Evolutionary conservation across 2,329 filamentous ascomycete species (phyloP), one percentile per base, ranked within the genome.

Genomic region (Clarireedia hainanense): DNA sequence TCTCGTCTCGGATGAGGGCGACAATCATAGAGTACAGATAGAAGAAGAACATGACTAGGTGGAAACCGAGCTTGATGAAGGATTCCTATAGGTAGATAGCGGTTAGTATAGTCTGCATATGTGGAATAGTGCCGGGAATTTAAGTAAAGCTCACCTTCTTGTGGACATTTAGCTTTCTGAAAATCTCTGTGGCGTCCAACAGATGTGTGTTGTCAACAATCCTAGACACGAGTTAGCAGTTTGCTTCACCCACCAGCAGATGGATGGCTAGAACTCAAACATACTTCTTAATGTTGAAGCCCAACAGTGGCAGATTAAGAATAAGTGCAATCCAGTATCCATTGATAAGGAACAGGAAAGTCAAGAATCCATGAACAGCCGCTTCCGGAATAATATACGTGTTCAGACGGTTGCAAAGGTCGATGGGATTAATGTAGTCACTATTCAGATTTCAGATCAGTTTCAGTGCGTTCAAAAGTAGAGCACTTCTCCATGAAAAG

Each of bases 21-120:
- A 61, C 59, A 66, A 68, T 68, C 66, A 68, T 68, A 12, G 63
- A 95, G 83, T 96, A 96, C 56, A 57, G 55, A 77, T 99, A 99
- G 83, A 97, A 99, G 85, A 99, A 99, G 83, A 99, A 99, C 91
- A 99, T 96, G 76, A 99, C 74, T 59, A 99, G 80, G 75, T 99
- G 94, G 81, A 99, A 99, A 56, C 92, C 94, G 45, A 99, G 89
- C 79, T 99, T 99, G 78, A 94, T 86, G 74, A 99, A 99, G 0
- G 94, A 97, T 83, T 99, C 94, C 91, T 96, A 54, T 15, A 15
- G 23, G 10, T 55, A 51, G 20, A 59, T 24, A 34, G 14, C 34
- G 5, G 7, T 30, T 43, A 57, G 39, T 23, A 56, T 51, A 56
- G 42, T 30, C 40, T 47, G 42, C 2, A 6, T 4, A 15, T 14